Percentiles rank a stretch among this genome's conserved stretches.
These are phyloP conservation scores for Tolypocladium pustulatum DNA, from an alignment of 2,329 filamentous ascomycete species.

Conservation along the genomic window DNA sequence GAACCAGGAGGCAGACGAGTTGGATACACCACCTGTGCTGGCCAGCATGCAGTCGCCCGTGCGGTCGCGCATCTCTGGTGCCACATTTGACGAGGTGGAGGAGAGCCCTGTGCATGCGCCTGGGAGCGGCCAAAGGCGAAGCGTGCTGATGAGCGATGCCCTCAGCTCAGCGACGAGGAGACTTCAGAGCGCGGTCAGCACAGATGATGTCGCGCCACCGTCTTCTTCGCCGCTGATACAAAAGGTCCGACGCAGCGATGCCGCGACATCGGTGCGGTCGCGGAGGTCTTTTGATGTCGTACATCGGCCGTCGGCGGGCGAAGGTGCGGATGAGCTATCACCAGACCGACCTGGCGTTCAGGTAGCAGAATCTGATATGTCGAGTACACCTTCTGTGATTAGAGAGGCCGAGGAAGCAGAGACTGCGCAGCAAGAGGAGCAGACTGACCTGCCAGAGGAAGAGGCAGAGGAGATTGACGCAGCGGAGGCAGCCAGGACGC, in stretches of 20 bases:
- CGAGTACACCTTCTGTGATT: background rate
- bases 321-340: conserved; percentile 21
- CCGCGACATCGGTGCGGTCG: conserved; percentile 18
- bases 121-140: conserved; percentile 41
- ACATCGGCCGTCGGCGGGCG: conserved; percentile 4
- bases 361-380: conserved; percentile 2
- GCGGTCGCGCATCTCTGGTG: conserved; percentile 4
- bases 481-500: conserved; percentile 27
- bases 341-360: conserved; percentile 13
- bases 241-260: conserved; percentile 27
- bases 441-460: conserved; percentile 12
- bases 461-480: conserved; percentile 34
- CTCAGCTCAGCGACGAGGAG: conserved; percentile 29
- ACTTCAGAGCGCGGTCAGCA: conserved; percentile 29
- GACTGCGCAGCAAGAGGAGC: conserved; percentile 3
- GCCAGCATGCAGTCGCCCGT: conserved; percentile 5
- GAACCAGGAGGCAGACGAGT: conserved; percentile 9
- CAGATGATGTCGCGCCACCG: conserved; percentile 16
- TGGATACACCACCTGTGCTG: conserved; percentile 10
- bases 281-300: conserved; percentile 7
- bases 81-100: conserved; percentile 12
- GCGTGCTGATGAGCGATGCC: conserved; percentile 22
- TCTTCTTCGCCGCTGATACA: conserved; percentile 32
- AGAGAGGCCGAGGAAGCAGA: conserved; percentile 11
- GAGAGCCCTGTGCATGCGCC: conserved; percentile 45